These are phyloP conservation scores for Ambrosia artemisiifolia DNA, from an alignment of 129 eudicot species.

Conservation along the genomic window DNA sequence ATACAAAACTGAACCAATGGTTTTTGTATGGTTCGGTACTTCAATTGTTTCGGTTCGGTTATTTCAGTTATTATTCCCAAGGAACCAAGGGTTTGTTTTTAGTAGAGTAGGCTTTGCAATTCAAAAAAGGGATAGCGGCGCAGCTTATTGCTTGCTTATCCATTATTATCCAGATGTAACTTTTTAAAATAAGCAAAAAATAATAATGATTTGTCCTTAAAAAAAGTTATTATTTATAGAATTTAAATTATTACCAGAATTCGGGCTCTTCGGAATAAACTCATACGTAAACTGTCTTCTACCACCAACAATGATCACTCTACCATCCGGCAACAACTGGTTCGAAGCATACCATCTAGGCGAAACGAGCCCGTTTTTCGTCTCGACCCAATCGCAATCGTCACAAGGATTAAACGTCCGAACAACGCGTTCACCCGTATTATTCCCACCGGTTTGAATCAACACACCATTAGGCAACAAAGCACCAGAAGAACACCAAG, in stretches of 20 bases:
- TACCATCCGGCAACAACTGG: conserved; percentile 45
- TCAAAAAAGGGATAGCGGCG: no score
- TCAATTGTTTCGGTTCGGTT: no score
- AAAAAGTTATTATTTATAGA: not conserved
- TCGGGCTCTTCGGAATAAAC: conserved; percentile 29
- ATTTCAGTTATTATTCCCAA: no score
- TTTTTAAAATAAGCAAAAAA: no score
- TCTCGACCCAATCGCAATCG: conserved; percentile 45
- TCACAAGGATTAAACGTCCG: conserved; percentile 38
- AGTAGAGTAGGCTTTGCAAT: no score
- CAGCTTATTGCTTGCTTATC: no score
- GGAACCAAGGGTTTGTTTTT: no score
- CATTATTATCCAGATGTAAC: no score
- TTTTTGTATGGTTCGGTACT: no score
- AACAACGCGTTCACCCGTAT: conserved; percentile 40
- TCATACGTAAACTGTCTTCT: conserved; percentile 40
- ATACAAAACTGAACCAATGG: no score
- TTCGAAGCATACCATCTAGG: conserved; percentile 48
- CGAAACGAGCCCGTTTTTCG: conserved; percentile 24
- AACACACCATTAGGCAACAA: conserved; percentile 40
- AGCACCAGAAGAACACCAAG: conserved; percentile 55
- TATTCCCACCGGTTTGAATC: conserved; percentile 44
- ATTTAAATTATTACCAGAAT: not conserved
- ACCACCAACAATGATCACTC: conserved; percentile 40
- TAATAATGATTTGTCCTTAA: no score